phyloP scores from a whole-genome alignment of 257 asterid genomes.

The Solanum ahanhuiri region DNA sequence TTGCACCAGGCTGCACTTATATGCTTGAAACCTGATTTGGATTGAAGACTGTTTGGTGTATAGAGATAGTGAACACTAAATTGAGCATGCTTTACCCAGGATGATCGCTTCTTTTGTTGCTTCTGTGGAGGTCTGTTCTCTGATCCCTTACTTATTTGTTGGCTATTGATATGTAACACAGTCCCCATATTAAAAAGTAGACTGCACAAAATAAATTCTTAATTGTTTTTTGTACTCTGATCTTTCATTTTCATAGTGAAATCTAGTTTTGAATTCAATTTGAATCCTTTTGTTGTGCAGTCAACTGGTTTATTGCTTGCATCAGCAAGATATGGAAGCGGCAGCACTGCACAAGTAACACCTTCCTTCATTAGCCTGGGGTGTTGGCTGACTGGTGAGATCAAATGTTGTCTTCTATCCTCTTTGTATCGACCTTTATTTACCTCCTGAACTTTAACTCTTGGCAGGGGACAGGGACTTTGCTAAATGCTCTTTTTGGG shows the following conservation, averaged over 20 bases:
- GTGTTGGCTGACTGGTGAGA: too few species aligned
- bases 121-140: slow-evolving; percentile 38
- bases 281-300: slow-evolving; percentile 14
- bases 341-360: slow-evolving; percentile 57
- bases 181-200: background rate
- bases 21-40: too few species aligned
- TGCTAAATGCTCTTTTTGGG: too few species aligned
- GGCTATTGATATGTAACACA: background rate
- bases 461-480: too few species aligned
- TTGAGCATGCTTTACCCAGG: background rate
- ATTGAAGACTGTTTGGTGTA: too few species aligned
- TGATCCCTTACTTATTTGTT: background rate
- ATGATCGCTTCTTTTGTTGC: background rate
- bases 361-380: too few species aligned
- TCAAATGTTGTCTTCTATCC: too few species aligned
- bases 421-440: too few species aligned
- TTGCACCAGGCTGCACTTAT: too few species aligned
- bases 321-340: slow-evolving; percentile 67
- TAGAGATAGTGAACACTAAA: too few species aligned
- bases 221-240: too few species aligned
- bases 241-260: background rate
- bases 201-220: background rate
- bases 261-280: background rate
- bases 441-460: too few species aligned
- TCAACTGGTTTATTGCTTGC: slow-evolving; percentile 66